These are phyloP conservation scores for Suillus weaverae DNA, from an alignment of 768 basidiomycete species.

Conservation along the genomic window DNA sequence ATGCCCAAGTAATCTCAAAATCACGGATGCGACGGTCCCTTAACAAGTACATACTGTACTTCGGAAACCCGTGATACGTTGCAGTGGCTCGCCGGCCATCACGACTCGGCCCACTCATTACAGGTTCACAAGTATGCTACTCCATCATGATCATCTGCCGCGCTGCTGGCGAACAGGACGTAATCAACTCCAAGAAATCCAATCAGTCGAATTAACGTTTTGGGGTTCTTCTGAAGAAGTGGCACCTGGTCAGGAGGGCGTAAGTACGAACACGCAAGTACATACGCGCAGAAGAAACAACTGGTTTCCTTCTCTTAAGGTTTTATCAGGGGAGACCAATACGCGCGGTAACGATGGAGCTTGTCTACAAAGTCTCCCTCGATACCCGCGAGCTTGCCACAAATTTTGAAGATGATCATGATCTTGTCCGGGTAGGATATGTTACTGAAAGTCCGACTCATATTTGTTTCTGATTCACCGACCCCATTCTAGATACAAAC, in stretches of 20 bases:
- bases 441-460: neutral
- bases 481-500: neutral
- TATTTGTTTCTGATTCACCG: neutral
- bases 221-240: neutral
- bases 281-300: neutral
- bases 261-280: neutral
- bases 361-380: neutral
- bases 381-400: no score
- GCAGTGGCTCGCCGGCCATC: neutral
- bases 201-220: neutral
- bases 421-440: neutral
- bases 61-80: neutral
- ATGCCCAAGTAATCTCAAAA: neutral
- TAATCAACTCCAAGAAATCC: neutral
- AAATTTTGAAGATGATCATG: neutral
- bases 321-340: neutral
- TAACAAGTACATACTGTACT: neutral
- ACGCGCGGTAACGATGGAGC: neutral
- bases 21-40: neutral
- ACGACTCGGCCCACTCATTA: neutral
- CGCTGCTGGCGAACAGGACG: neutral
- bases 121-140: neutral
- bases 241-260: neutral
- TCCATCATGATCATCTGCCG: neutral
- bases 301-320: neutral